A percentile compares a stretch with the other conserved stretches of the same genome.
Conservation (phyloP, 208 protist species). For the Leishmania major region DNA sequence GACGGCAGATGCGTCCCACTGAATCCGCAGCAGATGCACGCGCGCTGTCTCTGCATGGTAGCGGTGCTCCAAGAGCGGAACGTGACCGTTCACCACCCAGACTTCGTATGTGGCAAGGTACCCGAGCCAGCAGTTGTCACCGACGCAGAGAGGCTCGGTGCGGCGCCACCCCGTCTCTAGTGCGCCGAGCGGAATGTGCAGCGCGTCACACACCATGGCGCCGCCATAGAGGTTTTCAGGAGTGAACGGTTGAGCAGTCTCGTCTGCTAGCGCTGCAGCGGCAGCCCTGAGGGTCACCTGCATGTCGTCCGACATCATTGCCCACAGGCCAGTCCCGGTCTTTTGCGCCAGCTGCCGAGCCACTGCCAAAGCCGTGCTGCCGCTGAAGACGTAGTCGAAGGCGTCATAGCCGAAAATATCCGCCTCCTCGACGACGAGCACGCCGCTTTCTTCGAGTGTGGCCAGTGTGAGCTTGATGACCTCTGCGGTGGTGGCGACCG, state of each 20-base stretch:
- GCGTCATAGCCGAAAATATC: constrained; percentile 41
- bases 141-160: constrained; percentile 38
- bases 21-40: constrained; percentile 37
- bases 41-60: constrained; percentile 40
- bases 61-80: constrained; percentile 47
- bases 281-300: constrained; percentile 18
- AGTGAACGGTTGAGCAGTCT: constrained; percentile 18
- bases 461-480: constrained; percentile 35
- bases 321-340: constrained; percentile 26
- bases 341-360: constrained; percentile 24
- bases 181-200: constrained; percentile 35
- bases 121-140: constrained; percentile 44
- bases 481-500: constrained; percentile 36
- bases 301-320: not conserved
- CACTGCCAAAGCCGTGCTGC: constrained; percentile 25
- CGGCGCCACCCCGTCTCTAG: constrained; percentile 46
- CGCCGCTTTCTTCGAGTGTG: constrained; percentile 30
- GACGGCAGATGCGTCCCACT: constrained; percentile 13
- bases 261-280: constrained; percentile 29
- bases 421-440: constrained; percentile 33
- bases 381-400: constrained; percentile 29
- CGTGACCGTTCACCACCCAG: constrained; percentile 84
- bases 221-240: constrained; percentile 47
- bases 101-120: constrained; percentile 38
- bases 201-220: constrained; percentile 28